A percentile compares a stretch with the other conserved stretches of the same genome.
Evolutionary conservation across 2,329 filamentous ascomycete genomes (phyloP).

Genomic region (Microdochium paspali): DNA sequence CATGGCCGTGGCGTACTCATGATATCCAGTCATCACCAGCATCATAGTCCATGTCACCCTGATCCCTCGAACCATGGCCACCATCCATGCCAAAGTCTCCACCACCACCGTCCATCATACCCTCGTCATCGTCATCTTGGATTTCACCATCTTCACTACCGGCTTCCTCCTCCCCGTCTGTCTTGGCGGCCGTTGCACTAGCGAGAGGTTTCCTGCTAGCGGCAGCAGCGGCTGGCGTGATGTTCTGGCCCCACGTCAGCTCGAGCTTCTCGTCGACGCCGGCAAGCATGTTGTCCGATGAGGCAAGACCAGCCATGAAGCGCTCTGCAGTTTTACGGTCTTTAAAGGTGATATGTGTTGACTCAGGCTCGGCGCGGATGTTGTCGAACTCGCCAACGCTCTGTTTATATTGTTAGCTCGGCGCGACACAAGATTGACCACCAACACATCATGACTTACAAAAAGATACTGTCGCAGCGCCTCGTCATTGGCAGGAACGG

Average conservation of each 20-base stretch:
- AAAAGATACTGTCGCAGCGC: conserved; percentile 62
- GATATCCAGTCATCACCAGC: conserved; percentile 16
- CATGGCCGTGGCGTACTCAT: not conserved
- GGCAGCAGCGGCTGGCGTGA: conserved; percentile 11
- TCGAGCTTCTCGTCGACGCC: conserved; percentile 54
- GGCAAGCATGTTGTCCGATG: conserved; percentile 43
- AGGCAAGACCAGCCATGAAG: conserved; percentile 49
- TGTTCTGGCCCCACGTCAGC: conserved; percentile 46
- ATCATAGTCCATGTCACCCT: conserved; percentile 24
- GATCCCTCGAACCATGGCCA: conserved; percentile 12
- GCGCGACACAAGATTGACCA: conserved; percentile 1
- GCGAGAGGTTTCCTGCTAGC: conserved; percentile 9
- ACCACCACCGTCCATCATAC: not conserved
- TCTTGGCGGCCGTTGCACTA: conserved; percentile 7
- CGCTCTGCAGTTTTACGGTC: conserved; percentile 64
- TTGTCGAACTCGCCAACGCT: conserved; percentile 54
- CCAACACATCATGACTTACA: conserved; percentile 32
- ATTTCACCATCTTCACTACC: conserved; percentile 17
- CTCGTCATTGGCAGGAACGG: conserved; percentile 55
- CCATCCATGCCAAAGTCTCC: not conserved
- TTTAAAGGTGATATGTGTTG: conserved; percentile 52
- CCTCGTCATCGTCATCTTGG: conserved; percentile 3
- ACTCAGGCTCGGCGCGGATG: conserved; percentile 36
- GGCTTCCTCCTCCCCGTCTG: conserved; percentile 5
- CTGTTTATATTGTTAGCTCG: conserved; percentile 28